Evolutionary conservation across 495 filamentous ascomycete species (phyloP), one percentile per base, ranked within the genome.

Genomic region (Hypoxylon lienhwacheense): DNA sequence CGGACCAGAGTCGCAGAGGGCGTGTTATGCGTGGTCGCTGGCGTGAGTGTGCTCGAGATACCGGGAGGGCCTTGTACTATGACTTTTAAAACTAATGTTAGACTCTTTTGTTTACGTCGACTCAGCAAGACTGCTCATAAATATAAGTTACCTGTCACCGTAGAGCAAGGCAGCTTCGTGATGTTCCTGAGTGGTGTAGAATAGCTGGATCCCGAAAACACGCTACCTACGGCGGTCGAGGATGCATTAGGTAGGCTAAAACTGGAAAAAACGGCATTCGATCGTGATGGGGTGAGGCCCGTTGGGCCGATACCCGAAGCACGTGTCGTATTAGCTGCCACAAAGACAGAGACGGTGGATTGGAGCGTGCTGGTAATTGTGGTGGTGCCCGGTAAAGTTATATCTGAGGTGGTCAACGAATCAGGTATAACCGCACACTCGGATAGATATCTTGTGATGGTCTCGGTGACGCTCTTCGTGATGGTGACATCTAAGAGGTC

Each of bases 381-480:
- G 7, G 33, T 55, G 7, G 51, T 55, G 21, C 51, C 50, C 12
- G 49, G 7, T 0, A 55, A 12, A 7, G 57, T 61, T 16, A 29
- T 47, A 32, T 51, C 51, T 15, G 44, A 24, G 14, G n/a, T 14
- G 2, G 42, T 8, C 10, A 35, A 42, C 4, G 45, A 19, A 16
- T 45, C 32, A 17, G 26, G 17, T 5, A 28, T 36, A 22, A 35
- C 8, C 32, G 47, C 42, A 12, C 58, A 61, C 34, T 61, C 40
- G 8, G 58, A 51, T 41, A 61, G 52, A 17, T 47, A 61, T 39
- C 52, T 47, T 0, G 58, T 61, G 29, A 61, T 35, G 10, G 58
- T 61, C 36, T 61, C 42, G 24, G 58, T 61, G 32, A 55, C 42
- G 35, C 46, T 61, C 47, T 52, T 47, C 6, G 58, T 61, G 19